Evolutionary conservation across 257 asterid genomes (phyloP).

Genomic region (Nicotiana attenuata): DNA sequence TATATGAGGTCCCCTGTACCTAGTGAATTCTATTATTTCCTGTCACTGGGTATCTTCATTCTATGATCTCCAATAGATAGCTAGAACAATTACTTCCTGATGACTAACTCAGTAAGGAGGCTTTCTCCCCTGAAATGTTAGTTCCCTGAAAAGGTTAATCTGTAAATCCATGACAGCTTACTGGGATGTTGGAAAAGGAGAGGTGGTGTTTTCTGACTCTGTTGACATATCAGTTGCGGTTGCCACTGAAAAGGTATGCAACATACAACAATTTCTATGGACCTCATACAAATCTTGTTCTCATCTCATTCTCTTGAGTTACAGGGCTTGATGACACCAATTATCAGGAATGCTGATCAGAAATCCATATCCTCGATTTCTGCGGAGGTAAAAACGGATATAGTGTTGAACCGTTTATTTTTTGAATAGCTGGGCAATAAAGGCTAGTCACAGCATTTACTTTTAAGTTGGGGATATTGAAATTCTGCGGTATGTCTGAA

Average conservation of each 20-base stretch:
- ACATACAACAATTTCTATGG: conserved; percentile 10
- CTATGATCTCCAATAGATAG: not conserved
- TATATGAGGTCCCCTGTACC: not conserved
- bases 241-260: conserved; percentile 88
- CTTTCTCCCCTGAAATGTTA: not conserved
- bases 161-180: conserved; percentile 50
- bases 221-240: conserved; percentile 97
- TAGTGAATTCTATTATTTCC: not conserved
- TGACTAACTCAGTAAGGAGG: not conserved
- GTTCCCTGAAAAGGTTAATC: not conserved
- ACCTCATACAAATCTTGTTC: conserved; percentile 12
- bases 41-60: not conserved
- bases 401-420: conserved; percentile 7
- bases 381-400: conserved; percentile 53
- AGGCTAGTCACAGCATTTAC: not conserved
- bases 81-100: not conserved
- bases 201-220: conserved; percentile 60
- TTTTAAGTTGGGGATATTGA: not conserved
- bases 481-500: not conserved
- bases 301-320: conserved; percentile 18
- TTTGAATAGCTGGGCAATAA: not conserved
- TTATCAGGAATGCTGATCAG: conserved; percentile 88
- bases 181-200: conserved; percentile 79
- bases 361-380: conserved; percentile 94
- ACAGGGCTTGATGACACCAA: conserved; percentile 99